Evolutionary conservation across 306 rosid genomes (phyloP).

Genomic region (Lablab purpureus): DNA sequence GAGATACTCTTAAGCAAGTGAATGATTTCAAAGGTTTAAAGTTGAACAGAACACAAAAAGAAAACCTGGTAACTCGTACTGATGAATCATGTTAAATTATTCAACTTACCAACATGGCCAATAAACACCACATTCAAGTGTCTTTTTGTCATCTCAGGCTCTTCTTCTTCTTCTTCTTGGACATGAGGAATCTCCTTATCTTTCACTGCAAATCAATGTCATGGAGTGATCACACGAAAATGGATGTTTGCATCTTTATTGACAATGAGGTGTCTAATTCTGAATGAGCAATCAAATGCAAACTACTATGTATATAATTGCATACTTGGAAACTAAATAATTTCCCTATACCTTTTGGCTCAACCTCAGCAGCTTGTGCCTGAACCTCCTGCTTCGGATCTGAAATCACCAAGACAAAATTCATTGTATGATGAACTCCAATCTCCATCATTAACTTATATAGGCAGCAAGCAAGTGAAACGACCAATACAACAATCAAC

Average conservation of each 20-base stretch:
- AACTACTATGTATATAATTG: slow-evolving; percentile 7
- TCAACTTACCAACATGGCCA: slow-evolving; percentile 94
- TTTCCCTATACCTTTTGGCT: slow-evolving; percentile 61
- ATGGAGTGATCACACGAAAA: slow-evolving; percentile 46
- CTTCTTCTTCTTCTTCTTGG: slow-evolving; percentile 54
- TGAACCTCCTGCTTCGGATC: slow-evolving; percentile 56
- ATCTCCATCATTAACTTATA: slow-evolving; percentile 25
- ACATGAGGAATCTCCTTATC: slow-evolving; percentile 54
- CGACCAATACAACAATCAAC: slow-evolving; percentile 35
- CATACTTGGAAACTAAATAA: slow-evolving; percentile 28
- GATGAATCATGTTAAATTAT: slow-evolving; percentile 22
- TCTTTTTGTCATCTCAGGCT: slow-evolving; percentile 60
- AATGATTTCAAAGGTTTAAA: slow-evolving; percentile 1
- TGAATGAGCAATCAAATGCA: slow-evolving; percentile 20
- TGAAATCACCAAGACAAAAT: slow-evolving; percentile 53
- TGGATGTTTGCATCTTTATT: slow-evolving; percentile 1
- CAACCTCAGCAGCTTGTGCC: slow-evolving; percentile 52
- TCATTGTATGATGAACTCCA: slow-evolving; percentile 21
- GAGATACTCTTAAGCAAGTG: neutral
- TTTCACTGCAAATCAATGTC: slow-evolving; percentile 54
- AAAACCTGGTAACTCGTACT: slow-evolving; percentile 6
- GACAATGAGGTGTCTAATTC: slow-evolving; percentile 21
- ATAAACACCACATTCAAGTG: slow-evolving; percentile 94
- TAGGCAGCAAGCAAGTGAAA: slow-evolving; percentile 11
- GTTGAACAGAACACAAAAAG: slow-evolving; percentile 7